Percentiles rank a stretch among this genome's conserved stretches.
Evolutionary conservation across 345 rosid genomes (phyloP).

Genomic region (Geranium rotundifolium): DNA sequence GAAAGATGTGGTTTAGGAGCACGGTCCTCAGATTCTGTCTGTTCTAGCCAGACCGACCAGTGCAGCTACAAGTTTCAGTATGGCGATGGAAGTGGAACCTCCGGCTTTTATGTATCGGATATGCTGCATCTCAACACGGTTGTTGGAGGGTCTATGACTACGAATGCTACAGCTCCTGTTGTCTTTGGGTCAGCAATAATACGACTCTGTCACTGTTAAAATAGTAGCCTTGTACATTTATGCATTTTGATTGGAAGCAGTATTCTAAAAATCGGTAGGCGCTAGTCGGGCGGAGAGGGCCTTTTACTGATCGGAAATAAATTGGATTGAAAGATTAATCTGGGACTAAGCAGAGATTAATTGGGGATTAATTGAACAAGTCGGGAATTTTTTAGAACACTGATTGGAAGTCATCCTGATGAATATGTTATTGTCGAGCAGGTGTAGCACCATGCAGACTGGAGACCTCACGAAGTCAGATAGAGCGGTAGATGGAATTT

Average conservation of each 20-base stretch:
- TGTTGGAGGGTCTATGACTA: conserved; percentile 36
- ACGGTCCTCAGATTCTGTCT: conserved; percentile 64
- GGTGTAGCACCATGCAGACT: conserved; percentile 69
- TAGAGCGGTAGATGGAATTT: conserved; percentile 92
- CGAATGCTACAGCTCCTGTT: conserved; percentile 61
- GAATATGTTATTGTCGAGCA: conserved; percentile 28
- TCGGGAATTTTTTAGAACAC: too few relatives aligned
- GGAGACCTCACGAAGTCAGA: conserved; percentile 83
- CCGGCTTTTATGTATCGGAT: conserved; percentile 81
- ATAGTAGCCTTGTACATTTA: background rate
- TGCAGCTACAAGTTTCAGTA: conserved; percentile 84
- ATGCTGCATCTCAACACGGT: conserved; percentile 45
- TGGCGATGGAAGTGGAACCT: conserved; percentile 94
- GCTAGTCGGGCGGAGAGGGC: too few relatives aligned
- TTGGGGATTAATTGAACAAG: too few relatives aligned
- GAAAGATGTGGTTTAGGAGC: conserved; percentile 61
- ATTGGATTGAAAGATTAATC: too few relatives aligned
- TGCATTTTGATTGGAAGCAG: background rate
- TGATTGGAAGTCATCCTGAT: too few relatives aligned
- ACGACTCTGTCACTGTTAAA: background rate
- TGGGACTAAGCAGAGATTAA: too few relatives aligned
- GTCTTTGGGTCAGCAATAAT: conserved; percentile 47
- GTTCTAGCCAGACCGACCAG: conserved; percentile 48
- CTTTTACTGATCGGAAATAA: too few relatives aligned
- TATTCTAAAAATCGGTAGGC: too few relatives aligned